Percentiles rank a stretch among this genome's conserved stretches.
Evolutionary conservation across 371 early-diverging fungal species (phyloP).

Genomic region (Haplosporangium sp.): DNA sequence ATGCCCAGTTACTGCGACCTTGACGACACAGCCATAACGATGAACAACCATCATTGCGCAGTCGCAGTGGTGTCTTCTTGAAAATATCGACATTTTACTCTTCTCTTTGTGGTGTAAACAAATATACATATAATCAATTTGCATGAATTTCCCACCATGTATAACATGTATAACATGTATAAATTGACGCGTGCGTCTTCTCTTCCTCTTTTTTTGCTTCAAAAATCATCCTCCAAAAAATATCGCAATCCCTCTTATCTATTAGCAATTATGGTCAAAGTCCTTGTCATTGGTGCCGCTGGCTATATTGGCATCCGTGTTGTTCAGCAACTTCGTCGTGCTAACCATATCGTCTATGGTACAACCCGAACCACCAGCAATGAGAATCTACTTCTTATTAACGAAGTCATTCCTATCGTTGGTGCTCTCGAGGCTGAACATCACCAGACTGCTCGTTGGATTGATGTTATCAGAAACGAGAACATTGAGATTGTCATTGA

Average conservation of each 20-base stretch:
- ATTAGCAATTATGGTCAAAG: conserved; percentile 45
- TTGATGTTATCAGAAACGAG: conserved; percentile 30
- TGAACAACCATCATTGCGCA: too few species aligned
- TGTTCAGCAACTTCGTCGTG: conserved; percentile 54
- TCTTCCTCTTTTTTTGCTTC: background rate
- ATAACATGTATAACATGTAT: too few species aligned
- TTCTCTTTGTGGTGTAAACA: too few species aligned
- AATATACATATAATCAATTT: too few species aligned
- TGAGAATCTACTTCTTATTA: conserved; percentile 25
- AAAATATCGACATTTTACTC: too few species aligned
- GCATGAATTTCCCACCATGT: too few species aligned
- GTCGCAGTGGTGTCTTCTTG: too few species aligned
- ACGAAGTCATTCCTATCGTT: conserved; percentile 46
- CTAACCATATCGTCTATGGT: conserved; percentile 56
- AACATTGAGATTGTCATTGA: conserved; percentile 46
- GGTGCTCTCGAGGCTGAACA: conserved; percentile 34
- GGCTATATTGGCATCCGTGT: conserved; percentile 57
- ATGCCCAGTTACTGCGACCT: too few species aligned
- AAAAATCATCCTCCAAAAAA: too few species aligned
- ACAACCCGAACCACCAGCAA: conserved; percentile 45
- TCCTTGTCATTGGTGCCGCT: conserved; percentile 57
- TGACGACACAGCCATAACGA: too few species aligned
- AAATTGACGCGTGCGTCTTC: background rate
- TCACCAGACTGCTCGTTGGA: conserved; percentile 19
- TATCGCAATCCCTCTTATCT: background rate